These are phyloP conservation scores for Mucor circinelloides DNA, from an alignment of 371 early-diverging fungal species.

Conservation along the genomic window DNA sequence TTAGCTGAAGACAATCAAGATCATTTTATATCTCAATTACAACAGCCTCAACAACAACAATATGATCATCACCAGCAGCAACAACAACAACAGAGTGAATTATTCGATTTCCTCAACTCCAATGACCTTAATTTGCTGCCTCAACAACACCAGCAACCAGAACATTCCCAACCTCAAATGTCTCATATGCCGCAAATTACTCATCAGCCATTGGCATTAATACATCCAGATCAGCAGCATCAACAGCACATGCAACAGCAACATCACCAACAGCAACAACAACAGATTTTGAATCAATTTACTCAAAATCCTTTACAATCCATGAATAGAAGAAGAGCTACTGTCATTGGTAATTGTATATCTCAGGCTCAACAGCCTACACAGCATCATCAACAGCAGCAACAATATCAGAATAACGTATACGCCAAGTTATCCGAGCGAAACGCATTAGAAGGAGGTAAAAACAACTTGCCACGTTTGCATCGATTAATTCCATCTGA, in stretches of 20 bases:
- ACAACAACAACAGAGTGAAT: constrained; percentile 5
- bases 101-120: constrained; percentile 27
- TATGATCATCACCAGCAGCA: not conserved
- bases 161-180: constrained; percentile 1
- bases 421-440: constrained; percentile 44
- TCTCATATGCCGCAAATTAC: not conserved
- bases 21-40: constrained; percentile 29
- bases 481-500: constrained; percentile 65
- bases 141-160: not conserved
- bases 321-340: not conserved
- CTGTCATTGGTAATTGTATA: not conserved
- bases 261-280: constrained; percentile 10
- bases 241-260: not conserved
- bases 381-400: constrained; percentile 20
- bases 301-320: constrained; percentile 15
- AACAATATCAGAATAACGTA: constrained; percentile 23
- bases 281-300: constrained; percentile 30
- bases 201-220: constrained; percentile 8
- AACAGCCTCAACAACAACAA: constrained; percentile 7
- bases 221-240: constrained; percentile 16
- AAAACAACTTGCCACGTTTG: constrained; percentile 38
- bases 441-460: constrained; percentile 26
- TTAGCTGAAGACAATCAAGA: constrained; percentile 19
- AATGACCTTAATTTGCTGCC: constrained; percentile 14
- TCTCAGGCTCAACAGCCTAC: constrained; percentile 2